A percentile compares a stretch with the other conserved stretches of the same genome.
These are phyloP conservation scores for Sporodiniella umbellata DNA, from an alignment of 371 early-diverging fungal genomes.

Conservation along the genomic window DNA sequence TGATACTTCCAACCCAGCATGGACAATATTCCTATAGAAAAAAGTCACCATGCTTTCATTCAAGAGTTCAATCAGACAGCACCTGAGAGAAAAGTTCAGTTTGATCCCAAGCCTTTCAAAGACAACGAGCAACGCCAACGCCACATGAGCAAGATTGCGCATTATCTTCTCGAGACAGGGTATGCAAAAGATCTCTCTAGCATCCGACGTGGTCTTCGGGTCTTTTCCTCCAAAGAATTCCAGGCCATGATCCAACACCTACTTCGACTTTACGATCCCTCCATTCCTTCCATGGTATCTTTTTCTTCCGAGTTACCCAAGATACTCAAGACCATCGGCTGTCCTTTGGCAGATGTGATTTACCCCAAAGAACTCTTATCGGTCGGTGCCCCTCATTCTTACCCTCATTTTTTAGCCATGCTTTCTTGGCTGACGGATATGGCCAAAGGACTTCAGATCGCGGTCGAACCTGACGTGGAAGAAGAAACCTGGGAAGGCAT, in stretches of 20 bases:
- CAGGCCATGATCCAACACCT: neutral
- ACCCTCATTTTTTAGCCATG: conserved; percentile 2
- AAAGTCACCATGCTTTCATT: neutral
- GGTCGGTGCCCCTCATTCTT: conserved; percentile 8
- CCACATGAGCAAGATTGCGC: neutral
- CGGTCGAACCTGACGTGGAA: neutral
- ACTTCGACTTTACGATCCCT: neutral
- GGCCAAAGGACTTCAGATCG: neutral
- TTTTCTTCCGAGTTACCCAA: neutral
- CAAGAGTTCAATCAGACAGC: neutral
- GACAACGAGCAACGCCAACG: neutral
- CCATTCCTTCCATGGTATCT: neutral
- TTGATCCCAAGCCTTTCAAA: neutral
- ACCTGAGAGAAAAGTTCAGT: neutral
- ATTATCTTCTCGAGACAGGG: neutral
- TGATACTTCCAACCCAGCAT: too few relatives aligned
- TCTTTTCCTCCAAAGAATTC: neutral
- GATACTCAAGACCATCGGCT: neutral
- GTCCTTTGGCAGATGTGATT: conserved; percentile 5
- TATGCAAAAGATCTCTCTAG: neutral
- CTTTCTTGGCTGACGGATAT: conserved; percentile 7
- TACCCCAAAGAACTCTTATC: conserved; percentile 2
- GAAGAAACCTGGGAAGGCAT: neutral
- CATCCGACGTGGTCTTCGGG: neutral
- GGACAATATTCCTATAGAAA: too few relatives aligned